Conservation (phyloP, 768 basidiomycete genomes). For the Tulasnella sp. region DNA sequence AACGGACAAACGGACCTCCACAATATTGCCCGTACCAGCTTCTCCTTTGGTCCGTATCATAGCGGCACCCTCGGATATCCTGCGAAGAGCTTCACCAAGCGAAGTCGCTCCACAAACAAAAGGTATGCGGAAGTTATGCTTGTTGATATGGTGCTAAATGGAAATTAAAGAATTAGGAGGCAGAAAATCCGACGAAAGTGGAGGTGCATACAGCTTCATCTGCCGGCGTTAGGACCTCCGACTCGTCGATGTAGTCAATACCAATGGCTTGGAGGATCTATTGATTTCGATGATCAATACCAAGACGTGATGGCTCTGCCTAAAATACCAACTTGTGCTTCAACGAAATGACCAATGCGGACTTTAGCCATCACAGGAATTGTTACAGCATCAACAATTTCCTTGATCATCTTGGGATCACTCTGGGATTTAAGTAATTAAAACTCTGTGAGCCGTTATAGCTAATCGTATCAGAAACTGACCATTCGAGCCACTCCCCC, state of each 20-base stretch:
- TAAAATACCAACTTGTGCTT: slow-evolving; percentile 59
- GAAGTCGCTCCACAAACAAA: slow-evolving; percentile 95
- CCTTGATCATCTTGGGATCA: slow-evolving; percentile 92
- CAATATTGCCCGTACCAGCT: slow-evolving; percentile 79
- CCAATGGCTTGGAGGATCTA: slow-evolving; percentile 90
- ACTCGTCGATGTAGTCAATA: slow-evolving; percentile 94
- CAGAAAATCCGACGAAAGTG: background rate
- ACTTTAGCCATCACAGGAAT: slow-evolving; percentile 96
- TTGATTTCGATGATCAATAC: background rate
- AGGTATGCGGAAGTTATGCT: slow-evolving; percentile 87
- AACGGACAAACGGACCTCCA: slow-evolving; percentile 35
- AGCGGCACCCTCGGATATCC: slow-evolving; percentile 94
- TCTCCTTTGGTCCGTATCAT: slow-evolving; percentile 98
- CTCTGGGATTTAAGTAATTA: slow-evolving; percentile 37
- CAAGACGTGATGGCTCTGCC: background rate
- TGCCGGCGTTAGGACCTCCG: slow-evolving; percentile 87
- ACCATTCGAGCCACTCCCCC: slow-evolving; percentile 98
- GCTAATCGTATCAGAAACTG: slow-evolving; percentile 21
- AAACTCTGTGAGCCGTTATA: slow-evolving; percentile 5
- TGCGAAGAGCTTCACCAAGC: slow-evolving; percentile 88
- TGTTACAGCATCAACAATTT: slow-evolving; percentile 87
- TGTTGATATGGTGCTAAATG: slow-evolving; percentile 82
- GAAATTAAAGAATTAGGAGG: background rate
- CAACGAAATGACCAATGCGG: slow-evolving; percentile 94
- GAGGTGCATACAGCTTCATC: slow-evolving; percentile 42